Evolutionary conservation across 108 stramenopile genomes (phyloP).

Genomic region (Skeletonema tropicum): DNA sequence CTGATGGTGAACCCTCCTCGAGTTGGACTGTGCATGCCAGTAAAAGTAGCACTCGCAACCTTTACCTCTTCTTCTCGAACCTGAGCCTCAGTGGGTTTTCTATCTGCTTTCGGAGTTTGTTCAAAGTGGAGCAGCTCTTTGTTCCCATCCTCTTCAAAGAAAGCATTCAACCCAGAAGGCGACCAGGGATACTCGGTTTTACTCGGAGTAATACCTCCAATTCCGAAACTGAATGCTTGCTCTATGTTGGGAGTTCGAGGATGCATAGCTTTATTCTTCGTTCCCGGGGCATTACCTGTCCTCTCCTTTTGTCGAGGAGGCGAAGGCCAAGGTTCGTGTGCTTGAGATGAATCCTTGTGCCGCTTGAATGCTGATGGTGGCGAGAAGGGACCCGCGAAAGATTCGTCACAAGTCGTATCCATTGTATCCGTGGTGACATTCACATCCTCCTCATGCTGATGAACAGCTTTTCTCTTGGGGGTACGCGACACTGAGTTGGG

Average conservation of each 20-base stretch:
- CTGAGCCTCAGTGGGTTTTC: neutral
- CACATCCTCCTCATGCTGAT: neutral
- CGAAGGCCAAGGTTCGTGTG: slow-evolving; percentile 1
- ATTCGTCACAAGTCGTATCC: slow-evolving; percentile 2
- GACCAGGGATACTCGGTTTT: slow-evolving; percentile 21
- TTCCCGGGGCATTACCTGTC: neutral
- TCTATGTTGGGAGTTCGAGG: slow-evolving; percentile 22
- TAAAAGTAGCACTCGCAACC: neutral
- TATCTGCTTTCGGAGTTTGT: neutral
- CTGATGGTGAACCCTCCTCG: slow-evolving; percentile 31
- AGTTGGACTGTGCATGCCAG: slow-evolving; percentile 10
- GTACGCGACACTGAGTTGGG: neutral
- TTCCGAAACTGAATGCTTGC: slow-evolving; percentile 9
- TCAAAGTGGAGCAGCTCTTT: neutral
- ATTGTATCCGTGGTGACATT: neutral
- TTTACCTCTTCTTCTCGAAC: neutral
- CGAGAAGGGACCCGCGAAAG: slow-evolving; percentile 1
- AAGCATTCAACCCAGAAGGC: slow-evolving; percentile 16
- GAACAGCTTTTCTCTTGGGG: neutral
- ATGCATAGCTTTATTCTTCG: neutral
- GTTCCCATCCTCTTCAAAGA: slow-evolving; percentile 33
- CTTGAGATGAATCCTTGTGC: neutral
- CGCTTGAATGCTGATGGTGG: slow-evolving; percentile 3
- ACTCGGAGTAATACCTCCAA: slow-evolving; percentile 17
- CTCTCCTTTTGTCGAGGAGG: slow-evolving; percentile 11